These are phyloP conservation scores for Xylaria sp. DNA, from an alignment of 495 filamentous ascomycete species.

Conservation along the genomic window DNA sequence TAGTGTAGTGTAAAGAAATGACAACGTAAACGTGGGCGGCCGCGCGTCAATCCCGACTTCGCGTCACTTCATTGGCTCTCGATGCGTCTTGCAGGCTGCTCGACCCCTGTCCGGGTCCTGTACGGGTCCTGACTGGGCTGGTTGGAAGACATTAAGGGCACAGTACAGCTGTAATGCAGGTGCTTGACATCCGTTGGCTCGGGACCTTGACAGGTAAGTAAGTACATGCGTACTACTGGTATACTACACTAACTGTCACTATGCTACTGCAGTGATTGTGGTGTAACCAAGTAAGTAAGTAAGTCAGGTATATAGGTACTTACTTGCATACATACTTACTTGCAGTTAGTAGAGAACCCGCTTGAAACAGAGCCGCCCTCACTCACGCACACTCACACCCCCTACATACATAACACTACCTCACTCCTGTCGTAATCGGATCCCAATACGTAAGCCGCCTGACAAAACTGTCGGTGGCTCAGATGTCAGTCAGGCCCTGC, in stretches of 20 bases:
- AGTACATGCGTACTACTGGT: too few relatives aligned
- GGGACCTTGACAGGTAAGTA: background rate
- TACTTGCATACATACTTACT: too few relatives aligned
- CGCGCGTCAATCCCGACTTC: constrained; percentile 25
- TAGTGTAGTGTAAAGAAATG: constrained; percentile 13
- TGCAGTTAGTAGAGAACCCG: background rate
- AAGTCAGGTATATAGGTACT: too few relatives aligned
- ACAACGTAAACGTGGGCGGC: constrained; percentile 29
- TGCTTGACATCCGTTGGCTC: background rate
- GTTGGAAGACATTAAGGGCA: constrained; percentile 2
- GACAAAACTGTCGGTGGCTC: constrained; percentile 34
- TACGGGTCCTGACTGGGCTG: background rate
- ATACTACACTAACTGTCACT: too few relatives aligned
- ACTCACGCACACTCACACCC: too few relatives aligned
- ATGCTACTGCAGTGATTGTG: too few relatives aligned
- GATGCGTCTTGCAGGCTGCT: background rate
- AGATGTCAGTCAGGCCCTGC: constrained; percentile 29
- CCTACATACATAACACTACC: background rate
- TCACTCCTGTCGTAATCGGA: constrained; percentile 8
- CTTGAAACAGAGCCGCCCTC: constrained; percentile 20
- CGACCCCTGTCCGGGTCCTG: constrained; percentile 1
- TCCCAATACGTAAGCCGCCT: constrained; percentile 1
- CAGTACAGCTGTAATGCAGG: background rate
- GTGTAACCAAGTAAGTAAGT: too few relatives aligned
- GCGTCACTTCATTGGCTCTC: constrained; percentile 24